phyloP scores from a whole-genome alignment of 2,329 filamentous ascomycete genomes.

The Exophiala spinifera region DNA sequence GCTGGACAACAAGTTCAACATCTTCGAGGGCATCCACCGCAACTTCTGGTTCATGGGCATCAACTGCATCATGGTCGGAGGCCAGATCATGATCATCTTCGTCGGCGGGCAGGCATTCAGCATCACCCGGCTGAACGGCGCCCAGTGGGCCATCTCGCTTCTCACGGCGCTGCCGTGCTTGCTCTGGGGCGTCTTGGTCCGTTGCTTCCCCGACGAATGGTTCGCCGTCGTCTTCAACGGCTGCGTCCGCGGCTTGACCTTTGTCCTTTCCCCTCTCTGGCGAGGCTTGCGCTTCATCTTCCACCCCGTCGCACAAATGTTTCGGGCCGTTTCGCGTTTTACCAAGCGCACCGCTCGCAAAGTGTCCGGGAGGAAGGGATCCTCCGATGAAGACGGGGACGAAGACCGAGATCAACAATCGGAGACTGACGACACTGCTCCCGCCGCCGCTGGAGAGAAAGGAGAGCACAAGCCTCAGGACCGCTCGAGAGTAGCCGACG shows the following conservation, averaged over 20 bases:
- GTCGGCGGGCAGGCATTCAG: slow-evolving; percentile 79
- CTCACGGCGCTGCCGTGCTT: slow-evolving; percentile 81
- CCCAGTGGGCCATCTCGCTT: slow-evolving; percentile 85
- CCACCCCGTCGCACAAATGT: slow-evolving; percentile 32
- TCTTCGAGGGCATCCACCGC: slow-evolving; percentile 79
- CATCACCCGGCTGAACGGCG: slow-evolving; percentile 63
- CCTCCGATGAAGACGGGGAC: slow-evolving; percentile 12
- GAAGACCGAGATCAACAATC: slow-evolving; percentile 1
- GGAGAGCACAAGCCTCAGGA: slow-evolving; percentile 11
- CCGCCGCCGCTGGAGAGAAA: too few species aligned
- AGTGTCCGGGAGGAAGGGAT: slow-evolving; percentile 19
- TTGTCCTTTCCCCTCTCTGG: slow-evolving; percentile 46
- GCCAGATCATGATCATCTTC: slow-evolving; percentile 85
- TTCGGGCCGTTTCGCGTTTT: slow-evolving; percentile 25
- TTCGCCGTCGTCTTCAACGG: slow-evolving; percentile 46
- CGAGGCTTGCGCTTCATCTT: slow-evolving; percentile 33
- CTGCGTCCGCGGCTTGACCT: slow-evolving; percentile 53
- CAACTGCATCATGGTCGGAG: slow-evolving; percentile 80
- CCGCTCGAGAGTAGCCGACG: slow-evolving; percentile 1
- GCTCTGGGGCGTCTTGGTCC: slow-evolving; percentile 75
- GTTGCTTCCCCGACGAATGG: slow-evolving; percentile 72
- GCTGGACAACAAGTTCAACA: slow-evolving; percentile 91
- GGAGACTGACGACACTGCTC: neutral
- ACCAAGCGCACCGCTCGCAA: slow-evolving; percentile 24
- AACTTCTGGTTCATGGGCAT: slow-evolving; percentile 91